These are phyloP conservation scores for Phytophthora aleatoria DNA, from an alignment of 352 stramenopile species.

Conservation along the genomic window DNA sequence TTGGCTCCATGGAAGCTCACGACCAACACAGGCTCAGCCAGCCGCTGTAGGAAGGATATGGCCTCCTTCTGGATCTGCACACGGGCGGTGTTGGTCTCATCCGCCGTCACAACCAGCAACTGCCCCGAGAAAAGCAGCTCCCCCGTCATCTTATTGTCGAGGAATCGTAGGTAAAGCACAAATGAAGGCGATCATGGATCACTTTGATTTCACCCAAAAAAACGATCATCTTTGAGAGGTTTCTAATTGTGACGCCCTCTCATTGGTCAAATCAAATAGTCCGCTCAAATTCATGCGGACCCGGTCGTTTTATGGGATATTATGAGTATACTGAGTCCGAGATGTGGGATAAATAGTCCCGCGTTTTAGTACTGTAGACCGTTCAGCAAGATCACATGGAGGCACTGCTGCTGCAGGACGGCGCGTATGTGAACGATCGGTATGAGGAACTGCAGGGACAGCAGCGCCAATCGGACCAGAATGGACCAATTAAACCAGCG, in stretches of 20 bases:
- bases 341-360: not conserved
- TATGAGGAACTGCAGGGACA: conserved; percentile 47
- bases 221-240: too few species aligned
- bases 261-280: too few species aligned
- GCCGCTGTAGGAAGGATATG: conserved; percentile 73
- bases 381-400: conserved; percentile 52
- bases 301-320: too few species aligned
- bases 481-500: not conserved
- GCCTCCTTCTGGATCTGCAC: conserved; percentile 77
- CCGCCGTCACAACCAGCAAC: conserved; percentile 56
- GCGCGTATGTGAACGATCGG: conserved; percentile 51
- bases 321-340: too few species aligned
- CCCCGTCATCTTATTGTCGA: conserved; percentile 14
- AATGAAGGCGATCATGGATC: too few species aligned
- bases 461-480: conserved; percentile 3
- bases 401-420: conserved; percentile 52
- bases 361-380: conserved; percentile 8
- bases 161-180: not conserved
- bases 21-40: conserved; percentile 67
- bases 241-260: too few species aligned
- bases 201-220: too few species aligned
- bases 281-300: too few species aligned
- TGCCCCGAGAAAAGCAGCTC: conserved; percentile 70
- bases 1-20: conserved; percentile 71
- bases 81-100: conserved; percentile 33